These are phyloP conservation scores for Xylaria palmicola DNA, from an alignment of 495 filamentous ascomycete species.

Conservation along the genomic window DNA sequence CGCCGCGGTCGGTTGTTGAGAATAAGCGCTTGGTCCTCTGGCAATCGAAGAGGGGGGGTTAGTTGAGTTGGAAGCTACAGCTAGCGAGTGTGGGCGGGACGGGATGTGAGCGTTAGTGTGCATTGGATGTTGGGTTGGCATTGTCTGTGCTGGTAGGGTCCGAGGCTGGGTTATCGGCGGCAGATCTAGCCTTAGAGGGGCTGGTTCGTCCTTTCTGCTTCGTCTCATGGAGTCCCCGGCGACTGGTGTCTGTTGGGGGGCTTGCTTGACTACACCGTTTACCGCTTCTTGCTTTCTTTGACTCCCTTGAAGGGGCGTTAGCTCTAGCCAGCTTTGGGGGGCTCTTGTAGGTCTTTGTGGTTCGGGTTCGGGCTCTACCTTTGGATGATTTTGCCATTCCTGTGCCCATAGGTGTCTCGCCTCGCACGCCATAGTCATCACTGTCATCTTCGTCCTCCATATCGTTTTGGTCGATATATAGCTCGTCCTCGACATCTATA, in stretches of 20 bases:
- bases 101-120: not conserved
- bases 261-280: not conserved
- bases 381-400: conserved; percentile 16
- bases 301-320: conserved; percentile 17
- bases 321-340: conserved; percentile 5
- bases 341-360: not conserved
- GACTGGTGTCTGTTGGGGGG: not conserved
- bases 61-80: not conserved
- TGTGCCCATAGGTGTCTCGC: not conserved
- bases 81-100: not conserved
- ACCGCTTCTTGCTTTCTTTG: conserved; percentile 9
- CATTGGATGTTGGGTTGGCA: not conserved
- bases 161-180: not conserved
- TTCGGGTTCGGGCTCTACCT: conserved; percentile 20
- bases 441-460: conserved; percentile 16
- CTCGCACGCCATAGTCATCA: conserved; percentile 12
- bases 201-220: not conserved
- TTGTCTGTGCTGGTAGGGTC: not conserved
- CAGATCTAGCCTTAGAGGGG: not conserved
- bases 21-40: not conserved
- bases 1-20: not conserved
- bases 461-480: conserved; percentile 22
- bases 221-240: not conserved
- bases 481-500: conserved; percentile 23
- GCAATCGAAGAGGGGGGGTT: not conserved